Conservation (phyloP, 768 basidiomycete species). For the Rhodosporidiobolus sp. region DNA sequence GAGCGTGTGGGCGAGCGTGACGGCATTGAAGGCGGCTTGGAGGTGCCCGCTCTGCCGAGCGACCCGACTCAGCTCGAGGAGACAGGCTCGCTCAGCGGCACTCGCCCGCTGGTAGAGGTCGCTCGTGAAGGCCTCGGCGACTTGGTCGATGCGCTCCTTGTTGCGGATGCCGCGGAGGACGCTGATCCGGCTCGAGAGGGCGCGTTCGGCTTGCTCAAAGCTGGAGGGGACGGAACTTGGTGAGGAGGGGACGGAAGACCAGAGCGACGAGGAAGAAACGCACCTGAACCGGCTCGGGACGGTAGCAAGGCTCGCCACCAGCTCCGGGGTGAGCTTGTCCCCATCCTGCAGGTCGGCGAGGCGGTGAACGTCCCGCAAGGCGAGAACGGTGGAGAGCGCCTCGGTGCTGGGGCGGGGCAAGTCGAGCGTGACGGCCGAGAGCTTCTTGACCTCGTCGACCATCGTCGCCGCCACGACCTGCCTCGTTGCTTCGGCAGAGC, state of each 20-base stretch:
- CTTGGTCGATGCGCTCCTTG: slow-evolving; percentile 67
- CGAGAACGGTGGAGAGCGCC: slow-evolving; percentile 70
- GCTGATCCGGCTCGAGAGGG: slow-evolving; percentile 76
- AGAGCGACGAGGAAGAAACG: not conserved
- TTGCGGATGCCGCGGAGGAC: slow-evolving; percentile 69
- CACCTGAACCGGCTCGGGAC: not conserved
- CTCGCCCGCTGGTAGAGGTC: slow-evolving; percentile 49
- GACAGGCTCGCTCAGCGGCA: slow-evolving; percentile 65
- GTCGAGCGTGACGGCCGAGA: slow-evolving; percentile 69
- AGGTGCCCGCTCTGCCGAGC: slow-evolving; percentile 66
- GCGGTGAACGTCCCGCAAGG: slow-evolving; percentile 64
- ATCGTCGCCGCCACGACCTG: slow-evolving; percentile 55
- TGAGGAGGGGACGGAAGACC: no score
- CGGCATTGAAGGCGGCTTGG: slow-evolving; percentile 82
- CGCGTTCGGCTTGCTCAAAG: slow-evolving; percentile 68
- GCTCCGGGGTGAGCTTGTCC: not conserved
- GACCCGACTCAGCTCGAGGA: slow-evolving; percentile 66
- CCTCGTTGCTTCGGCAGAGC: not conserved
- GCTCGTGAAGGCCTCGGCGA: slow-evolving; percentile 56
- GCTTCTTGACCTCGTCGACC: slow-evolving; percentile 60
- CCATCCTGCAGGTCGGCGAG: slow-evolving; percentile 4
- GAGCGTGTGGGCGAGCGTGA: slow-evolving; percentile 60
- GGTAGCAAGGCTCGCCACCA: not conserved
- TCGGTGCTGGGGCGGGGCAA: slow-evolving; percentile 72
- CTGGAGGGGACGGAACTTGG: slow-evolving; percentile 50